A percentile compares a stretch with the other conserved stretches of the same genome.
Conservation (phyloP, 768 basidiomycete genomes). For the Trametes sanguinea region DNA sequence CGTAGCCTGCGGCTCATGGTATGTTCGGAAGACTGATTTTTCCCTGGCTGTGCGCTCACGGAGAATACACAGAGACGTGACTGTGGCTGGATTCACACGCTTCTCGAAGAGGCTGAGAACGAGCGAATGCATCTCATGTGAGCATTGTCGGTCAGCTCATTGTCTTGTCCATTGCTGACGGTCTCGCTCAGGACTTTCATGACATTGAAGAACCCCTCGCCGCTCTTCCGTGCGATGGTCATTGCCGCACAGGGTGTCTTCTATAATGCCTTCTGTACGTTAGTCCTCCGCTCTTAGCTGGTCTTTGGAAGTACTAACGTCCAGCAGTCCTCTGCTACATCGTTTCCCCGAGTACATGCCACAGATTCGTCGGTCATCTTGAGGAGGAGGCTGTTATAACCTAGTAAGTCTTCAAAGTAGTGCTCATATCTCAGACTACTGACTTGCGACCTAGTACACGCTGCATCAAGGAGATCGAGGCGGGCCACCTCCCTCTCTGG, state of each 20-base stretch:
- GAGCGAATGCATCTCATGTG: slow-evolving; percentile 95
- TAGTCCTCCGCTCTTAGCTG: neutral
- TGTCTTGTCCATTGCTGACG: slow-evolving; percentile 1
- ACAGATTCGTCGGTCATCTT: slow-evolving; percentile 89
- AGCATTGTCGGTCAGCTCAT: neutral
- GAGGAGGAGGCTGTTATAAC: slow-evolving; percentile 97
- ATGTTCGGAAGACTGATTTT: neutral
- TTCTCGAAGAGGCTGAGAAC: slow-evolving; percentile 94
- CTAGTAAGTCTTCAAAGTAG: slow-evolving; percentile 55
- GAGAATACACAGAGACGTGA: slow-evolving; percentile 45
- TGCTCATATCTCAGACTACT: slow-evolving; percentile 4
- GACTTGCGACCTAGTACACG: slow-evolving; percentile 55
- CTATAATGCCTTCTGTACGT: slow-evolving; percentile 84
- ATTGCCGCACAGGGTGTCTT: slow-evolving; percentile 92
- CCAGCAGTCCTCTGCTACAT: slow-evolving; percentile 72
- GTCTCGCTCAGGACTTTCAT: slow-evolving; percentile 81
- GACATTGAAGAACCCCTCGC: slow-evolving; percentile 80
- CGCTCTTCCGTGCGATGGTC: slow-evolving; percentile 79
- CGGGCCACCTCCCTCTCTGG: slow-evolving; percentile 82
- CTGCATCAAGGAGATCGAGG: slow-evolving; percentile 81
- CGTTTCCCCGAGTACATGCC: slow-evolving; percentile 71
- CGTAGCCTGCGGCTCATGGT: slow-evolving; percentile 88
- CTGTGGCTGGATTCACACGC: slow-evolving; percentile 86
- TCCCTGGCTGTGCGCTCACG: neutral
- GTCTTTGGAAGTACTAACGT: too few relatives aligned